Conservation (phyloP, 805 yeast genomes). For the Lachancea dasiensis region DNA sequence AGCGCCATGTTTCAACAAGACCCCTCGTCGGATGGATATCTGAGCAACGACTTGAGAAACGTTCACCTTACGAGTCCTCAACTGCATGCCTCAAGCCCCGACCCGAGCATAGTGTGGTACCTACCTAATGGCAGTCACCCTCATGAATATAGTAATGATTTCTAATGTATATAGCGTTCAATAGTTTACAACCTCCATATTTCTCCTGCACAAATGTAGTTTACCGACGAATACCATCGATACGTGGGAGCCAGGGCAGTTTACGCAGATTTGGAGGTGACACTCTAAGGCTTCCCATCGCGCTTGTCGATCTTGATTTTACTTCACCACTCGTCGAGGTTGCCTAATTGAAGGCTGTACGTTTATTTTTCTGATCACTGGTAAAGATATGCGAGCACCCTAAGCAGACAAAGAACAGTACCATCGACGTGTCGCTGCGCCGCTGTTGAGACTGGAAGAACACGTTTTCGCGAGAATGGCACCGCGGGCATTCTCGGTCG, state of each 20-base stretch:
- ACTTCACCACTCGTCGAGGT: no score
- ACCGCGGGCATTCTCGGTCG: conserved; percentile 86
- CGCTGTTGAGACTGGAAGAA: conserved; percentile 96
- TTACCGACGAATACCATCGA: no score
- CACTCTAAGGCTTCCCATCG: no score
- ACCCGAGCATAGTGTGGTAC: conserved; percentile 1
- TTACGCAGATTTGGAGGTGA: no score
- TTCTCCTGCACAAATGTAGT: no score
- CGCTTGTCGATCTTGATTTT: no score
- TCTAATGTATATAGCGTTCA: background rate
- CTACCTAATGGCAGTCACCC: conserved; percentile 1
- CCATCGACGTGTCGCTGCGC: conserved; percentile 93
- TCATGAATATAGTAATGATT: conserved; percentile 8
- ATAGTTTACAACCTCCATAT: background rate
- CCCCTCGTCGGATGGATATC: background rate
- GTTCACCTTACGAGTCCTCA: conserved; percentile 3
- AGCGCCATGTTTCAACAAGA: background rate
- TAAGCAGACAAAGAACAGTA: conserved; percentile 85
- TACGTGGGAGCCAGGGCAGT: no score
- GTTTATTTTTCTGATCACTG: conserved; percentile 33
- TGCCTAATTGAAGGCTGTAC: conserved; percentile 27
- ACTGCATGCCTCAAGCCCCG: conserved; percentile 2
- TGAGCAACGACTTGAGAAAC: background rate
- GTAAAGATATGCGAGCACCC: conserved; percentile 69
- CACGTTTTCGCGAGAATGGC: conserved; percentile 85